Percentiles rank a stretch among this genome's conserved stretches.
phyloP scores from a whole-genome alignment of 2,329 filamentous ascomycete genomes.

The Xylaria polymorpha region DNA sequence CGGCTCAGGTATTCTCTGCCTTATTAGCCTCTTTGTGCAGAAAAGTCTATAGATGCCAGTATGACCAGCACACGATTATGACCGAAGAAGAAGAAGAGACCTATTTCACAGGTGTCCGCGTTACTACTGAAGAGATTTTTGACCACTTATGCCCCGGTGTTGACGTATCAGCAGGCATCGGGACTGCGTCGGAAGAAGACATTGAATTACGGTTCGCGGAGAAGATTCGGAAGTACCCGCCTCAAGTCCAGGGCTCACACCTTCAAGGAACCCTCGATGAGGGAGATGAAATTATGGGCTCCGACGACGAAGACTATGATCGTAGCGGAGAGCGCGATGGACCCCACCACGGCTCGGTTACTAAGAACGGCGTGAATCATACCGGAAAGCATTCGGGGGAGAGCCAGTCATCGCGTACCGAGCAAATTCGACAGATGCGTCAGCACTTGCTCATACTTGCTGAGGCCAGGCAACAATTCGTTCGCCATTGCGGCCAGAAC shows the following conservation, averaged over 20 bases:
- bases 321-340: conserved; percentile 50
- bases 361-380: conserved; percentile 46
- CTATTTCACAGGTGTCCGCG: conserved; percentile 51
- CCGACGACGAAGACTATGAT: conserved; percentile 54
- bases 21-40: conserved; percentile 78
- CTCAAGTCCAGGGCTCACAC: conserved; percentile 44
- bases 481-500: conserved; percentile 74
- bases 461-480: conserved; percentile 75
- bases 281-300: conserved; percentile 47
- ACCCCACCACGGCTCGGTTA: conserved; percentile 28
- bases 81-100: conserved; percentile 55
- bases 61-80: conserved; percentile 63
- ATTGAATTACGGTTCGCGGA: conserved; percentile 60
- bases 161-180: conserved; percentile 68
- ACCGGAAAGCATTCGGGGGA: conserved; percentile 61
- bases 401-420: conserved; percentile 54
- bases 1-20: conserved; percentile 80
- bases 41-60: conserved; percentile 73
- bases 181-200: conserved; percentile 58
- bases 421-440: conserved; percentile 70
- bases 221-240: conserved; percentile 57
- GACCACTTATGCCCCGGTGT: conserved; percentile 64
- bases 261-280: conserved; percentile 44
- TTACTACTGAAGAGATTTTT: conserved; percentile 68
- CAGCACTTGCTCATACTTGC: conserved; percentile 79